phyloP scores from a whole-genome alignment of 805 yeast genomes.

The Pichia sporocuriosa region DNA sequence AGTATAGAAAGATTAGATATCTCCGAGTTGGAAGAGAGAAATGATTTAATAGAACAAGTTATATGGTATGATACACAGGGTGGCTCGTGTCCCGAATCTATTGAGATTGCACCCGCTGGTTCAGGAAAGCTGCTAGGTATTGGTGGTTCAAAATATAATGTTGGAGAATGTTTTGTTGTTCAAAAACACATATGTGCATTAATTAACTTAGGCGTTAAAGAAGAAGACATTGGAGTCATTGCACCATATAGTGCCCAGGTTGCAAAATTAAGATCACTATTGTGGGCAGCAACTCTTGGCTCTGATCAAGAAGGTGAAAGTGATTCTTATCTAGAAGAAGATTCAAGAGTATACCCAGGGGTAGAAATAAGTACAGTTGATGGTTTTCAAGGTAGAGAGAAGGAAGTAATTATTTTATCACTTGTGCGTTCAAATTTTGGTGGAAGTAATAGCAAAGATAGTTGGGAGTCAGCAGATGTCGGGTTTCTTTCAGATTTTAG shows the following conservation, averaged over 20 bases:
- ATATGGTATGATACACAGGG: slow-evolving; percentile 95
- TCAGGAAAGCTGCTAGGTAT: slow-evolving; percentile 13
- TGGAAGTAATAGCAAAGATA: slow-evolving; percentile 24
- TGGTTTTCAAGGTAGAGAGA: slow-evolving; percentile 96
- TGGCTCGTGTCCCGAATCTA: slow-evolving; percentile 66
- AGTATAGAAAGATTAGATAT: too few species aligned
- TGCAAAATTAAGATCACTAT: slow-evolving; percentile 41
- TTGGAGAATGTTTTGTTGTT: slow-evolving; percentile 65
- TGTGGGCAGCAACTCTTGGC: slow-evolving; percentile 27
- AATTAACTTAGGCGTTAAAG: slow-evolving; percentile 43
- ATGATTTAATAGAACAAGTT: slow-evolving; percentile 45
- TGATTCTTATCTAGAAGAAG: slow-evolving; percentile 7
- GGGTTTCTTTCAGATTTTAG: slow-evolving; percentile 79
- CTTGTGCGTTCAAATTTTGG: slow-evolving; percentile 68
- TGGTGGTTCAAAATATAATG: slow-evolving; percentile 60
- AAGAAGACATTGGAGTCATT: slow-evolving; percentile 68
- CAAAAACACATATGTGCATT: slow-evolving; percentile 48
- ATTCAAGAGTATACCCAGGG: slow-evolving; percentile 31
- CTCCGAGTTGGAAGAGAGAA: too few species aligned
- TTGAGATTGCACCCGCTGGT: slow-evolving; percentile 26
- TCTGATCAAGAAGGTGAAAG: slow-evolving; percentile 11
- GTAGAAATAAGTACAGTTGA: slow-evolving; percentile 88
- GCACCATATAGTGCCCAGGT: slow-evolving; percentile 93
- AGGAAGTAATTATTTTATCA: slow-evolving; percentile 74
- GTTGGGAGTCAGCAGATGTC: slow-evolving; percentile 39